Evolutionary conservation across 1,284 basidiomycete genomes (phyloP).

Genomic region (Cystobasidium slooffiae): DNA sequence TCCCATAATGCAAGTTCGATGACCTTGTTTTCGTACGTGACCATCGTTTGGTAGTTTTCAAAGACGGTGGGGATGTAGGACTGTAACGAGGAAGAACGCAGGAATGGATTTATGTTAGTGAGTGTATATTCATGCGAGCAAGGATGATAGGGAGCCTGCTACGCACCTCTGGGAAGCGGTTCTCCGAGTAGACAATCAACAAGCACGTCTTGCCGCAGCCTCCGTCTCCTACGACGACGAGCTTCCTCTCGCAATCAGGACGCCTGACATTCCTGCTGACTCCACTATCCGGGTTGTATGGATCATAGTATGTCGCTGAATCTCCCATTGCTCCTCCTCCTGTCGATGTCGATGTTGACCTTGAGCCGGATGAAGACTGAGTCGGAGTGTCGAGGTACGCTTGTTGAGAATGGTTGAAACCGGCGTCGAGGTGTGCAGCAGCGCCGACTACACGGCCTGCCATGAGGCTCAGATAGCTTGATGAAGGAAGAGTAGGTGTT

Average conservation of each 20-base stretch:
- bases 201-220: slow-evolving; percentile 69
- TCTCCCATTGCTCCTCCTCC: neutral
- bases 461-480: neutral
- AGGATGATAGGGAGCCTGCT: neutral
- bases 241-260: slow-evolving; percentile 60
- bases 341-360: slow-evolving; percentile 8
- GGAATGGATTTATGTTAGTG: neutral
- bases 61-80: slow-evolving; percentile 93
- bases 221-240: slow-evolving; percentile 80
- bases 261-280: slow-evolving; percentile 17
- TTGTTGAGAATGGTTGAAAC: neutral
- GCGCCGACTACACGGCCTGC: neutral
- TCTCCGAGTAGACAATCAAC: slow-evolving; percentile 84
- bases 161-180: slow-evolving; percentile 85
- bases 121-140: neutral
- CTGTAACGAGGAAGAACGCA: slow-evolving; percentile 58
- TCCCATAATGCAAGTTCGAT: slow-evolving; percentile 93
- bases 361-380: slow-evolving; percentile 23
- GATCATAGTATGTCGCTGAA: slow-evolving; percentile 29
- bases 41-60: slow-evolving; percentile 63
- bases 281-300: slow-evolving; percentile 12
- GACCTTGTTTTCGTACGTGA: slow-evolving; percentile 67
- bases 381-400: slow-evolving; percentile 29
- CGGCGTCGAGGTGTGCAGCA: slow-evolving; percentile 4
- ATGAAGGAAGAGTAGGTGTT: neutral